Evolutionary conservation across 2,329 filamentous ascomycete genomes (phyloP), one percentile per base, ranked within the genome.

Genomic region (Blastomyces silverae): DNA sequence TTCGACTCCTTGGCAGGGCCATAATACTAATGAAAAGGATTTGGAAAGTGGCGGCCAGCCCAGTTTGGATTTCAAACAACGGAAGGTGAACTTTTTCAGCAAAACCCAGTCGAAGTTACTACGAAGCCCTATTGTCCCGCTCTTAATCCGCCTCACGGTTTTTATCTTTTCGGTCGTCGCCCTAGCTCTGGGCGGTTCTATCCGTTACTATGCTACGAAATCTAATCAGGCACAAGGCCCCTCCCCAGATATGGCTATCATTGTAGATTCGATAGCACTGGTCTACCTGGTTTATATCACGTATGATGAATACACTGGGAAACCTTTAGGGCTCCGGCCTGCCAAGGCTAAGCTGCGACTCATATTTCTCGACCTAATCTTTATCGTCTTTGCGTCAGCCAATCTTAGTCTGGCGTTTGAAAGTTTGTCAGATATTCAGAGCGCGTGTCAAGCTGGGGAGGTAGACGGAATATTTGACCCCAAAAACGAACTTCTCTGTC

Each of bases 361-460:
- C 61, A 90, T 97, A 66, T 85, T 99, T 64, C 84, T 96, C 65
- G 94, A 99, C 77, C 83, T 99, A 3, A 88, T 97, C 72, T 99
- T 99, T 75, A 96, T 99, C 72, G 92, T 97, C 53, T 96, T 99
- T 79, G 93, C 96, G 76, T 92, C 92, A 3, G 92, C 92, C 62
- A 97, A 96, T 78, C 84, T 96, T 34, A 90, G 91, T 52, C 81
- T 99, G 68, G 92, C 93, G 1, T 96, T 97, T 74, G 89, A 91
- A 73, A 89, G 91, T 10, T 80, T 97, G 63, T 88, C 82, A 6
- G 84, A 88, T 70, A 79, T 82, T 39, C 80, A 82, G 52, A 87
- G 86, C 74, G 78, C 80, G 46, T 91, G 75, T 82, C 84, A 73
- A 77, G 83, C 72, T 76, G 70, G 77, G 66, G 68, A 74, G 68